Evolutionary conservation across 2,329 filamentous ascomycete genomes (phyloP).

Genomic region (Aspergillus persii): DNA sequence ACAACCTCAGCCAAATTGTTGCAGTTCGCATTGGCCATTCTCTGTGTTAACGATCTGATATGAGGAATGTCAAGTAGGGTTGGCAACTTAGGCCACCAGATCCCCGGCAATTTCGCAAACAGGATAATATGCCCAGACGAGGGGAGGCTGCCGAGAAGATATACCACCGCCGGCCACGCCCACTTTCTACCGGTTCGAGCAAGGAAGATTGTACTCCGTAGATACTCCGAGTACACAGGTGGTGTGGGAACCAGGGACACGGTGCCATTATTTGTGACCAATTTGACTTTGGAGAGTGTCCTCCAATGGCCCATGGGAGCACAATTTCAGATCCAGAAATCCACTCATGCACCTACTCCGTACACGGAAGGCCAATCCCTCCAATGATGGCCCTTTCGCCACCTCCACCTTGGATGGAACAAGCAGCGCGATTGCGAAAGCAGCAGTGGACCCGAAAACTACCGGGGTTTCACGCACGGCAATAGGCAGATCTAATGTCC

Average conservation of each 20-base stretch:
- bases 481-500: constrained; percentile 24
- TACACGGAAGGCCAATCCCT: not conserved
- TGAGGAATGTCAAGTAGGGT: not conserved
- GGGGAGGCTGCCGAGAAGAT: constrained; percentile 7
- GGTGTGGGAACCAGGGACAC: not conserved
- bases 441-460: constrained; percentile 20
- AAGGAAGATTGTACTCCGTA: not conserved
- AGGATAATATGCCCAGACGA: not conserved
- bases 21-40: constrained; percentile 9
- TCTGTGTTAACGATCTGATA: constrained; percentile 1
- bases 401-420: constrained; percentile 4
- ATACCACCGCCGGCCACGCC: constrained; percentile 3
- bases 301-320: not conserved
- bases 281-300: not conserved
- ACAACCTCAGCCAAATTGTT: constrained; percentile 5
- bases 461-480: constrained; percentile 8
- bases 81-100: not conserved
- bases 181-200: not conserved
- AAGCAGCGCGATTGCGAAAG: constrained; percentile 16
- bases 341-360: not conserved
- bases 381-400: constrained; percentile 5
- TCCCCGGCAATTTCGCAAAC: not conserved
- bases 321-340: not conserved
- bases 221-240: not conserved
- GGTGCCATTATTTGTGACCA: not conserved